Conservation (phyloP, 805 yeast genomes). For the Maudiozyma saulgeensis region DNA sequence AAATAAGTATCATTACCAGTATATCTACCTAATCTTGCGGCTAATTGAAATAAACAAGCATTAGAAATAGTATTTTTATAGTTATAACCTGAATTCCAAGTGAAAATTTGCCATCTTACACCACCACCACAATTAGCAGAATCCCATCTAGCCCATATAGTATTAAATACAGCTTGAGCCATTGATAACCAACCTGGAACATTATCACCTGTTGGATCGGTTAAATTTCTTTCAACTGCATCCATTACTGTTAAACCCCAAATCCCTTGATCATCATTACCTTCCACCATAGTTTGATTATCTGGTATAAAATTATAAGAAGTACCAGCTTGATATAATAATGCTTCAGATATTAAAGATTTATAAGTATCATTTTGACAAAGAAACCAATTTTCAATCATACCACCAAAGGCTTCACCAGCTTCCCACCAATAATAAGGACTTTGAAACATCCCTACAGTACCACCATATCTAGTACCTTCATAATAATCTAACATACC, state of each 20-base stretch:
- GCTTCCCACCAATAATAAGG: slow-evolving; percentile 90
- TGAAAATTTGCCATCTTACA: slow-evolving; percentile 59
- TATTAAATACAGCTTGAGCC: slow-evolving; percentile 49
- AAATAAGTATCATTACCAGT: slow-evolving; percentile 44
- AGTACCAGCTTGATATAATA: slow-evolving; percentile 33
- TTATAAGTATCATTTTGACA: slow-evolving; percentile 62
- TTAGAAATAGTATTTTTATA: slow-evolving; percentile 60
- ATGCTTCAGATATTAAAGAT: slow-evolving; percentile 45
- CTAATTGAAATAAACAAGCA: slow-evolving; percentile 53
- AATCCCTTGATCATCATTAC: slow-evolving; percentile 65
- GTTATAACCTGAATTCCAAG: slow-evolving; percentile 50
- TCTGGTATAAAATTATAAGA: slow-evolving; percentile 49
- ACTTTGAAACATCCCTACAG: slow-evolving; percentile 56
- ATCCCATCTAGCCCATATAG: slow-evolving; percentile 56
- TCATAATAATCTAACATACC: slow-evolving; percentile 63
- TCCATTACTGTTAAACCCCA: slow-evolving; percentile 59
- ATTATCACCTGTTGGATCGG: slow-evolving; percentile 34
- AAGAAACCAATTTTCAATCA: slow-evolving; percentile 64
- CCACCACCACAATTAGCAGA: slow-evolving; percentile 48
- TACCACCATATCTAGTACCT: slow-evolving; percentile 52
- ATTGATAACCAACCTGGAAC: slow-evolving; percentile 44
- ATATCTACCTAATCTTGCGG: slow-evolving; percentile 53
- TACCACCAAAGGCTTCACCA: slow-evolving; percentile 62
- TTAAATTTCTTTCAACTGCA: slow-evolving; percentile 51
- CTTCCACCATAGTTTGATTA: slow-evolving; percentile 58